Evolutionary conservation across 257 asterid species (phyloP).

Genomic region (Gentiana macrophylla): DNA sequence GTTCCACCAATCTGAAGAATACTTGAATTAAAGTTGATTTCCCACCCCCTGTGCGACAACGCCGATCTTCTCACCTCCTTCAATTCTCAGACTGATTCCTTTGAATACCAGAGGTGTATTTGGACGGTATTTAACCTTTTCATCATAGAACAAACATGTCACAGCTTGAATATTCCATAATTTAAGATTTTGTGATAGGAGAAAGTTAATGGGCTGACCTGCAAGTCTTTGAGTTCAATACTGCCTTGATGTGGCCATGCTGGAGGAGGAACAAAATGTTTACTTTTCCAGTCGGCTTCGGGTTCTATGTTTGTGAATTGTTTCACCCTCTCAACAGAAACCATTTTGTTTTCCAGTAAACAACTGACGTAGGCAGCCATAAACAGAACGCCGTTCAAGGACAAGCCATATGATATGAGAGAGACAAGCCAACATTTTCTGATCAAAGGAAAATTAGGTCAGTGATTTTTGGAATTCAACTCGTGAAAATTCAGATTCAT

Average conservation of each 20-base stretch:
- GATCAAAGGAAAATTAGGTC: constrained; percentile 19
- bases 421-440: constrained; percentile 84
- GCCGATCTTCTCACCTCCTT: constrained; percentile 91
- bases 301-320: constrained; percentile 72
- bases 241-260: constrained; percentile 77
- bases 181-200: background rate
- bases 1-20: constrained; percentile 92
- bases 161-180: too few species aligned
- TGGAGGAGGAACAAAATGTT: constrained; percentile 49
- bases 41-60: constrained; percentile 98
- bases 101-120: constrained; percentile 81
- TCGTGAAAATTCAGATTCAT: too few species aligned
- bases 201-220: constrained; percentile 22
- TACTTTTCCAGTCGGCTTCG: constrained; percentile 80
- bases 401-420: constrained; percentile 63
- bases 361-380: constrained; percentile 65
- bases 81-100: constrained; percentile 64
- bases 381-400: constrained; percentile 66
- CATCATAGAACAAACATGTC: constrained; percentile 4
- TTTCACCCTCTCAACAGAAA: constrained; percentile 90
- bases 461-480: background rate
- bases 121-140: constrained; percentile 80
- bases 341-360: constrained; percentile 86
- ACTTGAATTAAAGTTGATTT: constrained; percentile 91
- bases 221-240: constrained; percentile 51